Percentiles rank a stretch among this genome's conserved stretches.
phyloP scores from a whole-genome alignment of 208 protist genomes.

The Naegleria gruberi region DNA sequence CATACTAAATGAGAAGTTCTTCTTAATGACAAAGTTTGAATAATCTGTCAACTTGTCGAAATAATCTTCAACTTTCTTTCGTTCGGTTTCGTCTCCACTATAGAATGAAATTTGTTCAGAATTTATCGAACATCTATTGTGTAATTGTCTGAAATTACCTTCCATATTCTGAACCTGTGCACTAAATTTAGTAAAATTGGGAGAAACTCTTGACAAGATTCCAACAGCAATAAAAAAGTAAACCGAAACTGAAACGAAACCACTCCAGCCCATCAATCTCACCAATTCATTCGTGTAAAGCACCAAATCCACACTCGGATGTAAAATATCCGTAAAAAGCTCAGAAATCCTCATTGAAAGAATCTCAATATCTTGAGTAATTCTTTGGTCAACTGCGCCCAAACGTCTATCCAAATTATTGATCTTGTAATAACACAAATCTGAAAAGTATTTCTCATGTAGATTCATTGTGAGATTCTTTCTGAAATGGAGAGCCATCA shows the following conservation, averaged over 20 bases:
- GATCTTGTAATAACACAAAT: slow-evolving; percentile 1
- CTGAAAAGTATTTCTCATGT: background rate
- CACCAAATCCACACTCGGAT: background rate
- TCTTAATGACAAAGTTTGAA: background rate
- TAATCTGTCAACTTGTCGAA: background rate
- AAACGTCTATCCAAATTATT: background rate
- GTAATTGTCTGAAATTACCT: background rate
- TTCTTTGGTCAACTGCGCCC: background rate
- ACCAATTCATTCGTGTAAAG: background rate
- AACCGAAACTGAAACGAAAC: background rate
- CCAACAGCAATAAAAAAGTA: background rate
- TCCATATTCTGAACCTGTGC: background rate
- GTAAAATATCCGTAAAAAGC: background rate
- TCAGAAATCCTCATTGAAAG: background rate
- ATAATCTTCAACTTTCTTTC: background rate
- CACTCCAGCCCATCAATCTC: background rate
- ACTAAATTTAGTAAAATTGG: background rate
- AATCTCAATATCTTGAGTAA: slow-evolving; percentile 17
- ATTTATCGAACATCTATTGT: background rate
- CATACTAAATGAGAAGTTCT: background rate
- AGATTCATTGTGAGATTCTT: background rate
- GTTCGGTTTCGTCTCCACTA: background rate
- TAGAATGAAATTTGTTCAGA: background rate
- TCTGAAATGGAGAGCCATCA: background rate
- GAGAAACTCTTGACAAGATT: background rate